Percentiles rank a stretch among this genome's conserved stretches.
These are phyloP conservation scores for Tuctoria greenei DNA, from an alignment of 176 grass and related monocot genomes.

Conservation along the genomic window DNA sequence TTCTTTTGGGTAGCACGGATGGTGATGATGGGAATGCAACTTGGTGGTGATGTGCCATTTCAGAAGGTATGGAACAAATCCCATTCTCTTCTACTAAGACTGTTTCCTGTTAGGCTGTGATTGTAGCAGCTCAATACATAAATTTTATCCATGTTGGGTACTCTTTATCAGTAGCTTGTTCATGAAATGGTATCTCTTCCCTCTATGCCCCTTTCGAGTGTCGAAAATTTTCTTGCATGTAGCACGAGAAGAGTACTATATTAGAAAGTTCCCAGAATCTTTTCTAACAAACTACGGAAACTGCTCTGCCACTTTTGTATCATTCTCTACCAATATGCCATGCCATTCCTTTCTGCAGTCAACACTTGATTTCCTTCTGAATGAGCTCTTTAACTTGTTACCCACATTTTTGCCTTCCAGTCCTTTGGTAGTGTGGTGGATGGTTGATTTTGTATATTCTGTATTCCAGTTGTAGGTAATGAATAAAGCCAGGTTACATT, in stretches of 20 bases:
- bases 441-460: conserved; percentile 1
- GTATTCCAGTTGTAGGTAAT: conserved; percentile 18
- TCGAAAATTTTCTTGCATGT: background rate
- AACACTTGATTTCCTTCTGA: conserved; percentile 13
- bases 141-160: background rate
- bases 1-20: conserved; percentile 96
- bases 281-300: background rate
- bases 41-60: conserved; percentile 81
- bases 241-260: background rate
- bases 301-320: conserved; percentile 10
- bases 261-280: background rate
- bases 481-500: background rate
- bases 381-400: background rate
- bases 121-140: background rate
- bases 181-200: background rate
- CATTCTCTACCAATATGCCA: background rate
- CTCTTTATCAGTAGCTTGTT: background rate
- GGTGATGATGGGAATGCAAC: conserved; percentile 93
- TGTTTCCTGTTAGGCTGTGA: background rate
- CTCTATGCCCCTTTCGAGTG: background rate
- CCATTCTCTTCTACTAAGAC: background rate
- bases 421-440: background rate
- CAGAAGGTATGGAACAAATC: conserved; percentile 59
- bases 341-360: background rate
- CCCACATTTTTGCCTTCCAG: background rate